Evolutionary conservation across 169 alveolate genomes (phyloP), one percentile per base, ranked within the genome.

Genomic region (Plasmodium cynomolgi): DNA sequence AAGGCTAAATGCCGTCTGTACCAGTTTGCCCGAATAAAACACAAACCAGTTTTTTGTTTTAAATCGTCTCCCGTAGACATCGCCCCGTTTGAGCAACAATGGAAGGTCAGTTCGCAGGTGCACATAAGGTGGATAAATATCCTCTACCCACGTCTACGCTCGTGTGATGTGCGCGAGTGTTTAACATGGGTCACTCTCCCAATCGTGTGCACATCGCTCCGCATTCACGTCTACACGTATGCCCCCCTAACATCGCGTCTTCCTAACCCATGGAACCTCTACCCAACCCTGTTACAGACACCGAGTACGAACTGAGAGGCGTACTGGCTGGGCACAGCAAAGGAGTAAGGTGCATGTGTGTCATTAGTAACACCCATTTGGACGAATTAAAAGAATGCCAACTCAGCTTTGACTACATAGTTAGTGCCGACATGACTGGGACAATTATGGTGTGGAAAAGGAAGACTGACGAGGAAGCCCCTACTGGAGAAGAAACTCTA

Each of bases 281-380:
- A 1, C 23, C 5, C 9, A 1, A 34, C 23, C 54, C 29, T 13
- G 13, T 44, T 39, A 72, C 31, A 77, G 93, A 54, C 71, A 74
- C 17, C 11, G 93, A 85, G 41, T 85, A 75, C 54, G 81, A 85
- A 54, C 44, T 85, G 71, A 75, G 86, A 34, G 93, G 93, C 6
- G 62, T 85, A 2, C 39, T 85, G 23, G 26, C 37, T 20, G 93
- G 93, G 15, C 93, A 85, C 41, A 50, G 23, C 34, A 85, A 85
- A 75, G 93, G 93, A 39, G 82, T 85, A 85, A 74, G 93, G 29
- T 74, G 93, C 71, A 44, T 85, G 56, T 85, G 81, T 56, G 77
- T 74, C 13, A 75, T 85, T 44, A 41, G 47, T 56, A n/a, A 54
- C 20, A 50, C 80, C 23, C 34, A 56, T 6, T 29, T 85, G 58